Conservation (phyloP, 768 basidiomycete species). For the Daedaleopsis sinensis region DNA sequence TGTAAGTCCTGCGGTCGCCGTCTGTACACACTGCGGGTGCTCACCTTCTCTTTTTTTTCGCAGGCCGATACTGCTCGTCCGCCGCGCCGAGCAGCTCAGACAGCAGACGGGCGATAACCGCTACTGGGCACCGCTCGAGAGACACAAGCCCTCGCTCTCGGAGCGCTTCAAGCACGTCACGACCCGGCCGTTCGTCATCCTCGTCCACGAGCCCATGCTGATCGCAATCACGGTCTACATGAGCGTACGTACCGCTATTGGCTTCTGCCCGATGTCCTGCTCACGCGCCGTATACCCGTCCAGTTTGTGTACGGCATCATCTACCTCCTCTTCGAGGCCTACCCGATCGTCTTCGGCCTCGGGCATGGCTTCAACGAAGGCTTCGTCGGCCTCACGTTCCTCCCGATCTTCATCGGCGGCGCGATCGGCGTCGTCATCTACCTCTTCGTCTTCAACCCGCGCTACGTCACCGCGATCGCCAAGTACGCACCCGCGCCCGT, state of each 20-base stretch:
- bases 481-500: slow-evolving; percentile 56
- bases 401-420: slow-evolving; percentile 58
- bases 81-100: slow-evolving; percentile 52
- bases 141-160: slow-evolving; percentile 39
- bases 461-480: slow-evolving; percentile 46
- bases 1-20: slow-evolving; percentile 4
- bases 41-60: background rate
- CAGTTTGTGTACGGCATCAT: slow-evolving; percentile 68
- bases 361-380: slow-evolving; percentile 58
- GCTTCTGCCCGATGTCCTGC: background rate
- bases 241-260: slow-evolving; percentile 43
- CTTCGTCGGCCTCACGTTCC: slow-evolving; percentile 59
- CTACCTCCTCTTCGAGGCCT: slow-evolving; percentile 65
- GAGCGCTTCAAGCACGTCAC: slow-evolving; percentile 52
- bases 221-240: slow-evolving; percentile 62
- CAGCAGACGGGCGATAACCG: slow-evolving; percentile 53
- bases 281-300: slow-evolving; percentile 3
- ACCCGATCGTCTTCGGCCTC: slow-evolving; percentile 61
- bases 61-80: slow-evolving; percentile 59
- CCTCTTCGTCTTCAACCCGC: slow-evolving; percentile 50
- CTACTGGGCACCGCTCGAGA: slow-evolving; percentile 58
- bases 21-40: background rate
- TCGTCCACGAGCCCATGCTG: slow-evolving; percentile 68
- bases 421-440: slow-evolving; percentile 35
- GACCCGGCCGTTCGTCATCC: slow-evolving; percentile 63